Conservation (phyloP, 768 basidiomycete genomes). For the Auriscalpium vulgare region DNA sequence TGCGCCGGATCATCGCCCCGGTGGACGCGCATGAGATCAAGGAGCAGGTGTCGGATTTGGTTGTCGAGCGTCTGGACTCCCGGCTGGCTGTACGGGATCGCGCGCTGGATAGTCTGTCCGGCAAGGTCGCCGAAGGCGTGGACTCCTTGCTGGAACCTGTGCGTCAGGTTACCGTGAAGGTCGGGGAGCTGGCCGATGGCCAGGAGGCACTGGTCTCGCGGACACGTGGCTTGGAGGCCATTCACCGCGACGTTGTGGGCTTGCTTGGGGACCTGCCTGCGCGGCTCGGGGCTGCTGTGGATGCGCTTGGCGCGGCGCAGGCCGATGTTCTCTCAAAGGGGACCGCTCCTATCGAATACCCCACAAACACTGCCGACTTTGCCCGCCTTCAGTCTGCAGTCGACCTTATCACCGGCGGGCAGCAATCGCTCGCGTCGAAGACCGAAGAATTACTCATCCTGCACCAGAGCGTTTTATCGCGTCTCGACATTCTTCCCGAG, state of each 20-base stretch:
- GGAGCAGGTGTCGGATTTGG: conserved; percentile 83
- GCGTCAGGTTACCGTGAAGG: conserved; percentile 30
- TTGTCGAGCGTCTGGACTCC: conserved; percentile 78
- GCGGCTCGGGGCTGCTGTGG: conserved; percentile 36
- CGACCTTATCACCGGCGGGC: conserved; percentile 42
- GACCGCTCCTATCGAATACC: conserved; percentile 14
- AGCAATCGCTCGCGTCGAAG: conserved; percentile 40
- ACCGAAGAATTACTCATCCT: conserved; percentile 41
- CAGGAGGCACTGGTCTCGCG: conserved; percentile 33
- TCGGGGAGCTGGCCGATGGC: conserved; percentile 34
- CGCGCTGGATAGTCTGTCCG: conserved; percentile 47
- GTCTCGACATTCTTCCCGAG: conserved; percentile 52
- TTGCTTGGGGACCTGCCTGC: conserved; percentile 41
- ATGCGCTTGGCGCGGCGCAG: conserved; percentile 30
- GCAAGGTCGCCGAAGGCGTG: conserved; percentile 49
- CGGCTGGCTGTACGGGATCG: conserved; percentile 74
- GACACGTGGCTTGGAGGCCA: conserved; percentile 30
- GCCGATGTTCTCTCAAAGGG: conserved; percentile 14
- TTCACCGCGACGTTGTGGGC: conserved; percentile 32
- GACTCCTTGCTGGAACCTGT: conserved; percentile 35
- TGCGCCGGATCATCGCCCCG: conserved; percentile 63
- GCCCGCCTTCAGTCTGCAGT: conserved; percentile 39
- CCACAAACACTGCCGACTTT: conserved; percentile 20
- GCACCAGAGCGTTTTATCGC: conserved; percentile 45
- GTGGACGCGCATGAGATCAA: conserved; percentile 83